Evolutionary conservation across 2,329 filamentous ascomycete species (phyloP).

Genomic region (Penicillium hesseltinei): DNA sequence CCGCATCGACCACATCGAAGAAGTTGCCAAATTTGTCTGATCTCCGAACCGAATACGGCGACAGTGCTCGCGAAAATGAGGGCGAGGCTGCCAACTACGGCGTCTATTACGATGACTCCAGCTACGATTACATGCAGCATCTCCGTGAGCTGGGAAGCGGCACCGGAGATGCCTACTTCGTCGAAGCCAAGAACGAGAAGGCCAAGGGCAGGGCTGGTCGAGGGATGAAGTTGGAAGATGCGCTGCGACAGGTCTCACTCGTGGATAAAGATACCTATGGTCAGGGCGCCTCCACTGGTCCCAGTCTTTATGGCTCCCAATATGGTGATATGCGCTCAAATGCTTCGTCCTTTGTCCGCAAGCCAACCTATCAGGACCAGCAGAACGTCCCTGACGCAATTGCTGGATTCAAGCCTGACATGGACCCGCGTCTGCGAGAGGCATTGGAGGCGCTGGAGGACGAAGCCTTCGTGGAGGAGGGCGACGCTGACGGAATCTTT

Average conservation of each 20-base stretch:
- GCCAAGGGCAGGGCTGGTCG: slow-evolving; percentile 65
- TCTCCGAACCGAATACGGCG: slow-evolving; percentile 70
- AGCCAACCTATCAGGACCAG: slow-evolving; percentile 82
- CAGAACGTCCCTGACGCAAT: slow-evolving; percentile 90
- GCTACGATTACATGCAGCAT: slow-evolving; percentile 99
- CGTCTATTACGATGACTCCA: slow-evolving; percentile 89
- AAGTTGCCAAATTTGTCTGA: slow-evolving; percentile 65
- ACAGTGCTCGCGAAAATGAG: slow-evolving; percentile 73
- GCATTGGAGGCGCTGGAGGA: slow-evolving; percentile 92
- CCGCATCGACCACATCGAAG: slow-evolving; percentile 34
- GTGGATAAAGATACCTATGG: slow-evolving; percentile 35
- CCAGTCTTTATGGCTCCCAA: slow-evolving; percentile 47
- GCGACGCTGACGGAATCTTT: slow-evolving; percentile 79
- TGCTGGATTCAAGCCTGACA: slow-evolving; percentile 92
- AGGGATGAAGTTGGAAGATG: slow-evolving; percentile 80
- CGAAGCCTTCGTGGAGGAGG: slow-evolving; percentile 82
- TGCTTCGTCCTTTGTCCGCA: slow-evolving; percentile 72
- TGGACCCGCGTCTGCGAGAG: slow-evolving; percentile 90
- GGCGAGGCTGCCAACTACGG: slow-evolving; percentile 94
- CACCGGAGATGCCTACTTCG: slow-evolving; percentile 72
- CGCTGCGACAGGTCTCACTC: slow-evolving; percentile 60
- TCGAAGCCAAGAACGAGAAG: slow-evolving; percentile 65
- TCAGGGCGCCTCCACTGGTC: slow-evolving; percentile 24
- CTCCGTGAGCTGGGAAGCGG: slow-evolving; percentile 78
- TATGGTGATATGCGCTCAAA: slow-evolving; percentile 38